Base-by-base conservation (phyloP, 2,329 filamentous ascomycete species). In the Sporothrix mexicana region DNA sequence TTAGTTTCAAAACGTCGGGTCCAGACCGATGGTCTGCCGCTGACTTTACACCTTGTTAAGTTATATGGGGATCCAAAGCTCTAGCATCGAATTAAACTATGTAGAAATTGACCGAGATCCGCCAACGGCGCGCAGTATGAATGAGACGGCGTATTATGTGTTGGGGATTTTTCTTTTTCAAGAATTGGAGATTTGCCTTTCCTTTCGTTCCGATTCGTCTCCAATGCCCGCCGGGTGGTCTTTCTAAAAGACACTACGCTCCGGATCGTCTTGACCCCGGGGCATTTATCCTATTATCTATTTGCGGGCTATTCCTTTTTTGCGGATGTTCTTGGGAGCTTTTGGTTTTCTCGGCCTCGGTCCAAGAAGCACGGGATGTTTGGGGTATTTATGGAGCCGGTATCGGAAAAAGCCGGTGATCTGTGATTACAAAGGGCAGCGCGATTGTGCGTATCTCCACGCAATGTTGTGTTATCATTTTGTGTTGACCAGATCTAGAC, bases 151-250 rank as follows among this genome's bases (percentile, higher is more conserved):
- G 30, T 36, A 36, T 36, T 6, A 6, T 36, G 30, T 36, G 51
- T 23, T 55, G 51, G 20, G 3, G 7, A 23, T 55, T 51, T 17
- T 15, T 51, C 3, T 6, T 2, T 55, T 55, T 23, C 23, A 3
- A 55, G 9, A 55, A 20, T 25, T 55, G 51, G 51, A 55, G 51
- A 55, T 55, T 55, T 55, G 20, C 20, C 51, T 55, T 55, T 55
- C 20, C 20, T 53, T 53, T 7, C 20, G n/a, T 3, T 20, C 49
- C 17, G 3, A 20, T 20, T 53, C 15, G 17, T 20, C n/a, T 53
- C 49, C 23, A 55, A n/a, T 25, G 49, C 49, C 2, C 30, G 30
- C 30, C 30, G 30, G 2, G 7, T 36, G 5, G 7, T 20, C 51
- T 12, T 3, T 3, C 51, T 55, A 25, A 8, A 12, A 3, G 51